A percentile compares a stretch with the other conserved stretches of the same genome.
phyloP scores from a whole-genome alignment of 345 rosid genomes.

The Jatropha curcas region DNA sequence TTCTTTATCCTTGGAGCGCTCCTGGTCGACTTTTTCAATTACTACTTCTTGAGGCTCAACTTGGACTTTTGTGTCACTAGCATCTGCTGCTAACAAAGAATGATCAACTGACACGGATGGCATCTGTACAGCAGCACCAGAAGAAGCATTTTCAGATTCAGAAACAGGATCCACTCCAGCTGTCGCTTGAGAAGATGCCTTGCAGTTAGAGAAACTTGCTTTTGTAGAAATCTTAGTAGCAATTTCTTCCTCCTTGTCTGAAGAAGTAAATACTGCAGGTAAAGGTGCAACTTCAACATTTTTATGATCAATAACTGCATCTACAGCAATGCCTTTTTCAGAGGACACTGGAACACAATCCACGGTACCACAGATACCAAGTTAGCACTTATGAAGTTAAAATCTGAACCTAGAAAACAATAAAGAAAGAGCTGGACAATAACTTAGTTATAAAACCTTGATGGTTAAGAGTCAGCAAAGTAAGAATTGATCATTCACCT shows the following conservation, averaged over 20 bases:
- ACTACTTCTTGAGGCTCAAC: constrained; percentile 24
- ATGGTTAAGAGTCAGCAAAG: constrained; percentile 10
- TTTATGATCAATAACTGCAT: constrained; percentile 30
- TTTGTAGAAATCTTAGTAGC: constrained; percentile 19
- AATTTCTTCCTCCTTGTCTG: constrained; percentile 27
- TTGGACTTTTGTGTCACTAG: constrained; percentile 31
- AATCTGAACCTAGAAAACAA: constrained; percentile 7
- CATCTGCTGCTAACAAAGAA: constrained; percentile 28
- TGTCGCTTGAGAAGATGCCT: constrained; percentile 32
- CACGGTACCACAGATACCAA: constrained; percentile 6
- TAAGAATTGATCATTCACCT: constrained; percentile 40
- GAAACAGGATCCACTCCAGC: constrained; percentile 22
- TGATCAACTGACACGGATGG: constrained; percentile 25
- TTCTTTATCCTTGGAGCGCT: constrained; percentile 29
- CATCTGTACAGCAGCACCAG: constrained; percentile 25
- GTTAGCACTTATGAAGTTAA: constrained; percentile 11
- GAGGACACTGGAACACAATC: constrained; percentile 23
- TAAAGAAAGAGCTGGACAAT: background rate
- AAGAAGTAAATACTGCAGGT: constrained; percentile 12
- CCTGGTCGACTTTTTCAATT: constrained; percentile 26
- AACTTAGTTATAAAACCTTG: constrained; percentile 2
- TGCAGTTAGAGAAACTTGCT: constrained; percentile 25
- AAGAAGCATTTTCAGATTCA: constrained; percentile 28
- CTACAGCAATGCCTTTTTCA: constrained; percentile 19
- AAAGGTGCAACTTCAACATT: constrained; percentile 29